Conservation (phyloP, 345 rosid species). For the Isatis tinctoria region DNA sequence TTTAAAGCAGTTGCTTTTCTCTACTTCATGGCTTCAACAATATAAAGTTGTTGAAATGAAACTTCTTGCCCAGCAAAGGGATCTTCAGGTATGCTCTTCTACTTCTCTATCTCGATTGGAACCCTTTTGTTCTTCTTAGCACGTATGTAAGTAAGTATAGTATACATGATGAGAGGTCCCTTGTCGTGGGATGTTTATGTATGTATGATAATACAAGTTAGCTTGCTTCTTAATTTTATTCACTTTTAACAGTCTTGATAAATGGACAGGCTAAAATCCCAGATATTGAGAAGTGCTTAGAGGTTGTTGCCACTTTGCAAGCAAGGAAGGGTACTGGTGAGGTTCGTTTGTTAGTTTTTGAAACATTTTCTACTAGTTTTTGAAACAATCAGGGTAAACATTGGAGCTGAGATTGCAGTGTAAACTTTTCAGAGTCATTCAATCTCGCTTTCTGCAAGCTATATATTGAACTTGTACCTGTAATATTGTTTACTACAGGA, state of each 20-base stretch:
- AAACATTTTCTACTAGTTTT: not conserved
- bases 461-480: too few species aligned
- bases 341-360: conserved; percentile 46
- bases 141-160: not conserved
- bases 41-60: conserved; percentile 85
- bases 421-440: too few species aligned
- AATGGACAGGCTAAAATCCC: conserved; percentile 75
- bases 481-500: too few species aligned
- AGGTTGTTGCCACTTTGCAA: conserved; percentile 71
- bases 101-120: not conserved
- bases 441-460: too few species aligned
- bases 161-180: not conserved
- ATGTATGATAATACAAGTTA: not conserved
- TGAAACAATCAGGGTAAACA: too few species aligned
- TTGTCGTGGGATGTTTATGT: not conserved
- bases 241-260: not conserved
- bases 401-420: too few species aligned
- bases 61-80: conserved; percentile 73
- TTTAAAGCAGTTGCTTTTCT: not conserved
- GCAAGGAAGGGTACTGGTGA: conserved; percentile 83
- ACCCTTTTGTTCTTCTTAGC: not conserved
- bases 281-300: conserved; percentile 87
- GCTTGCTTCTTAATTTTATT: not conserved
- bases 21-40: conserved; percentile 56
- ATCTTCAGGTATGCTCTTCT: conserved; percentile 41